Evolutionary conservation across 78 protist genomes (phyloP).

Genomic region (Dictyostelium firmibasis): DNA sequence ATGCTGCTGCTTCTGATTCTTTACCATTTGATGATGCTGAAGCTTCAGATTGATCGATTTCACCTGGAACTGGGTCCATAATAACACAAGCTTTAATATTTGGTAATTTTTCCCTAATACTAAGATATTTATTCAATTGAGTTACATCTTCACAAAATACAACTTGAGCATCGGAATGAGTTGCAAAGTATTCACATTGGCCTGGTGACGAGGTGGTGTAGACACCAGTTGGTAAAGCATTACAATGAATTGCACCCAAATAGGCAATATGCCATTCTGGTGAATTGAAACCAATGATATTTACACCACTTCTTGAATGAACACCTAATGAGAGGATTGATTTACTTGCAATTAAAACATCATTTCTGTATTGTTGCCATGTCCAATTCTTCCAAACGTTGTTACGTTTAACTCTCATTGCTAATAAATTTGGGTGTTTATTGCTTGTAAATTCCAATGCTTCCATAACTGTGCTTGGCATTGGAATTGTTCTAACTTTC

Average conservation of each 20-base stretch:
- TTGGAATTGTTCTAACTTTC: not conserved
- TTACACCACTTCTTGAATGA: constrained; percentile 25
- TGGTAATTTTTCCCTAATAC: constrained; percentile 25
- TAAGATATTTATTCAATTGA: constrained; percentile 55
- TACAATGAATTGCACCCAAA: constrained; percentile 84
- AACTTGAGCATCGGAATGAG: constrained; percentile 41
- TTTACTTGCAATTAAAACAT: constrained; percentile 37
- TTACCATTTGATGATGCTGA: not conserved
- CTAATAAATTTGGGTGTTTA: constrained; percentile 9
- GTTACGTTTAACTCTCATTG: constrained; percentile 51
- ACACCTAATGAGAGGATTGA: constrained; percentile 74
- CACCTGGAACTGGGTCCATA: constrained; percentile 24
- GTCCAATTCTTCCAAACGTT: constrained; percentile 81
- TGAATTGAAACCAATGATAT: constrained; percentile 89
- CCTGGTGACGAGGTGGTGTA: constrained; percentile 79
- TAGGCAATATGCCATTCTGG: constrained; percentile 91
- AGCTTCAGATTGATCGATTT: not conserved
- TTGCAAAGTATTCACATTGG: constrained; percentile 74
- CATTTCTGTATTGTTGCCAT: constrained; percentile 59
- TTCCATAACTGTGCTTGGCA: constrained; percentile 46
- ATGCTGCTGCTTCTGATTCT: not conserved
- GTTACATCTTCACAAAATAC: constrained; percentile 55
- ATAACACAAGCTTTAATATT: constrained; percentile 27
- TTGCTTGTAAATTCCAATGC: constrained; percentile 28
- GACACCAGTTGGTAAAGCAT: constrained; percentile 90